Base-by-base conservation (phyloP, 257 asterid species). In the Solanum bulbocastanum region DNA sequence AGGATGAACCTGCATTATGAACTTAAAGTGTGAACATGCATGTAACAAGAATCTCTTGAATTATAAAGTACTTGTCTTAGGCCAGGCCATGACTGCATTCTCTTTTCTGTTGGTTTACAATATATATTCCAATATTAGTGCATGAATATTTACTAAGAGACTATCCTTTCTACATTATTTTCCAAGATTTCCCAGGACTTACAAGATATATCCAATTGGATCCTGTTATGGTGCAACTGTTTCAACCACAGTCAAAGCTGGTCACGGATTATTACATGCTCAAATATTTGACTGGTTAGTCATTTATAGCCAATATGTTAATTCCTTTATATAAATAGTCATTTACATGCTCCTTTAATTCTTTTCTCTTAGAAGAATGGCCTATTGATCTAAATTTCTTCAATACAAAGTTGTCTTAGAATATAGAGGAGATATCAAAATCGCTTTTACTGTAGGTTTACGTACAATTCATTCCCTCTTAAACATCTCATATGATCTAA, bases 1-100 rank as follows among this genome's bases (percentile, higher is more conserved):
- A 72, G 71, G 86, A 14, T 74, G 85, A 87, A 52, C 37, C 88
- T 71, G 76, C 81, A 83, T 83, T 76, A 83, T 82, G 86, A 82
- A 49, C 69, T 79, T 44, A 79, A 81, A 30, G 42, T 82, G 44
- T 30, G 86, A 82, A 49, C 44, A 5, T 18, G 20, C 85, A 46
- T 82, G 69, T 30, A 36, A 75, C 58, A 23, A 75, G 85, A 49
- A 81, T 46, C 39, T 81, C 25, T 81, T 37, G 22, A 78, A 46
- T 27, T 15, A 79, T 30, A 79, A 44, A 79, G 37, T 15, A 46
- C 66, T 79, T 78, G 84, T 27, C 27, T 79, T 44, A 13, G 84
- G 36, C 62, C 37, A 13, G 65, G 60, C 65, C 84, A 78, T 25
- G 66, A 49, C 23, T 8, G 40, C 25, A 79, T 46, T 79, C 58